A percentile compares a stretch with the other conserved stretches of the same genome.
Evolutionary conservation across 2,329 filamentous ascomycete genomes (phyloP).

Genomic region (Monilinia vaccinii-corymbosi): DNA sequence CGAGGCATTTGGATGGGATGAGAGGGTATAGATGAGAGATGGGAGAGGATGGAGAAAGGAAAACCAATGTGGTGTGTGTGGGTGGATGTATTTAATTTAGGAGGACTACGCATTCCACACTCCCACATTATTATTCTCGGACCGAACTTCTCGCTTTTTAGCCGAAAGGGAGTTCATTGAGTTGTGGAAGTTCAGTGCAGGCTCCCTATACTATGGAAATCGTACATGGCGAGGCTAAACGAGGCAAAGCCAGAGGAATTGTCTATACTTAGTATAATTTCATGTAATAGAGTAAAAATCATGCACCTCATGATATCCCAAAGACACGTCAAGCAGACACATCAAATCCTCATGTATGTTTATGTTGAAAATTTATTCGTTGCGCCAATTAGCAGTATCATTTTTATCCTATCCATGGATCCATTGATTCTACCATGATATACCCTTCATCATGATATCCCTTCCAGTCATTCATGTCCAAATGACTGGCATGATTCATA

Average conservation of each 20-base stretch:
- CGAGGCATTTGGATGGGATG: not conserved
- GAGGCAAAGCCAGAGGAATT: not conserved
- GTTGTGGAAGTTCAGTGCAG: not conserved
- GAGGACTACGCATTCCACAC: not conserved
- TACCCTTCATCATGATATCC: constrained; percentile 4
- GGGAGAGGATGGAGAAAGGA: not conserved
- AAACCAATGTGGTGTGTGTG: too few relatives aligned
- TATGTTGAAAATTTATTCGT: constrained; percentile 1
- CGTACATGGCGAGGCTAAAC: not conserved
- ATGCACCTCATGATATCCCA: not conserved
- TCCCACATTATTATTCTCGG: too few relatives aligned
- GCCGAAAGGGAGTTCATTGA: not conserved
- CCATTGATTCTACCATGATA: constrained; percentile 7
- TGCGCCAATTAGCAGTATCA: constrained; percentile 13
- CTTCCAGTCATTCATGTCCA: constrained; percentile 11
- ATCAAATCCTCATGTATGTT: not conserved
- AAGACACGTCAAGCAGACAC: not conserved
- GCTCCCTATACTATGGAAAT: not conserved
- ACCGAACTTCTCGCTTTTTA: not conserved
- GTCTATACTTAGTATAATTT: too few relatives aligned
- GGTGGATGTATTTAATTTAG: too few relatives aligned
- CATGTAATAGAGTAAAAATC: not conserved
- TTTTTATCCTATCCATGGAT: constrained; percentile 8
- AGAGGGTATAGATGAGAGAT: too few relatives aligned
- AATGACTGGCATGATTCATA: constrained; percentile 2